phyloP scores from a whole-genome alignment of 495 filamentous ascomycete species.

The Neurospora cerealis region DNA sequence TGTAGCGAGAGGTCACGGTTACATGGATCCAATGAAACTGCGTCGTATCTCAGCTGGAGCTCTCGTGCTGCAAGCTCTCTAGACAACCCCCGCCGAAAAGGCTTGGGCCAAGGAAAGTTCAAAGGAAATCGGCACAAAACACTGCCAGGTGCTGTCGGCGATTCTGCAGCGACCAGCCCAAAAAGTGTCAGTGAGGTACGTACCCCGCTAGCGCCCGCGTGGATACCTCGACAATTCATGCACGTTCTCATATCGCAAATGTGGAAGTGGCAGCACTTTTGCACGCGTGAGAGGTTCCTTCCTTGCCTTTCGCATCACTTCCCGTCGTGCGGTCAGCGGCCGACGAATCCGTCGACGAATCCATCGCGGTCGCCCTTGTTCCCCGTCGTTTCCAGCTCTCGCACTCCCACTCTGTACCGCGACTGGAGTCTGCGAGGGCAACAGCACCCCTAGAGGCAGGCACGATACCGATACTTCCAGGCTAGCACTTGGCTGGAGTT shows the following conservation, averaged over 20 bases:
- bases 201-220: neutral
- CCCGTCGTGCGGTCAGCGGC: neutral
- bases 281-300: neutral
- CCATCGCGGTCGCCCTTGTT: neutral
- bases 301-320: neutral
- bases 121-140: neutral
- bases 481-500: neutral
- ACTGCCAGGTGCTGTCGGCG: neutral
- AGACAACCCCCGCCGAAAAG: neutral
- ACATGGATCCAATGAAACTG: neutral
- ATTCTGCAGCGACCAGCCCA: neutral
- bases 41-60: neutral
- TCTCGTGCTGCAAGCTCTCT: neutral
- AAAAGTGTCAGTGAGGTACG: neutral
- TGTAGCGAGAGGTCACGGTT: neutral
- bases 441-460: neutral
- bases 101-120: neutral
- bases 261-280: neutral
- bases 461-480: neutral
- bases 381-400: neutral
- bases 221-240: neutral
- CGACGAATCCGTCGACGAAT: neutral
- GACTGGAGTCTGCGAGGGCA: neutral
- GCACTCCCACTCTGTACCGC: neutral
- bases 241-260: neutral